These are phyloP conservation scores for Trichoderma asperellum DNA, from an alignment of 2,329 filamentous ascomycete genomes.

Conservation along the genomic window DNA sequence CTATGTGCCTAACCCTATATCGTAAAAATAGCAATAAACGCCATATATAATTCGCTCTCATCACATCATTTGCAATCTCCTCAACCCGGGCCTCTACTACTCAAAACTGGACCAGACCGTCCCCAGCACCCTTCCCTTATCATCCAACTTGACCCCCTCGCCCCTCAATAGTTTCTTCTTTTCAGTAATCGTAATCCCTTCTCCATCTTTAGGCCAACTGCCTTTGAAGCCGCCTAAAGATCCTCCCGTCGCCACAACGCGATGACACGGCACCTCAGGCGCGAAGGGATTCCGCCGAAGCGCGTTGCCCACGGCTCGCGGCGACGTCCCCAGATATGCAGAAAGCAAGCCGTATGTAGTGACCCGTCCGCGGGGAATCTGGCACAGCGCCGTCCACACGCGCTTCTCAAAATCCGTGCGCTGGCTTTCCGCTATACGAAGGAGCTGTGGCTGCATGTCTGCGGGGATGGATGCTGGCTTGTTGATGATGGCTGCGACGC, in stretches of 20 bases:
- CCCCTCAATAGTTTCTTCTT: conserved; percentile 64
- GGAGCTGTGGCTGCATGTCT: conserved; percentile 43
- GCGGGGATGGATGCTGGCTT: background rate
- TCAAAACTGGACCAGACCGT: conserved; percentile 52
- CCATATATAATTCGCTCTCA: background rate
- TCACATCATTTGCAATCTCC: background rate
- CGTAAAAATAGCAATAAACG: background rate
- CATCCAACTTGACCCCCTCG: conserved; percentile 69
- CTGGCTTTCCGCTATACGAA: conserved; percentile 49
- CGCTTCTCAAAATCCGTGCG: conserved; percentile 62
- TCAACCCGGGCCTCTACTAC: background rate
- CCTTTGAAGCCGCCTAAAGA: conserved; percentile 74
- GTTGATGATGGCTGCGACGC: background rate
- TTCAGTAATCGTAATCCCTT: conserved; percentile 65
- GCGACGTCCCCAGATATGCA: conserved; percentile 68
- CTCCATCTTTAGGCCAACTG: conserved; percentile 63
- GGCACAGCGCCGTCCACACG: conserved; percentile 73
- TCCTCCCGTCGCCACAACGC: conserved; percentile 75
- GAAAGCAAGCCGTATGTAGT: conserved; percentile 79
- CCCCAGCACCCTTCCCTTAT: conserved; percentile 61
- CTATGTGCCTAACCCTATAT: background rate
- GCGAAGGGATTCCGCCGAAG: conserved; percentile 81
- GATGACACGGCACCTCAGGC: conserved; percentile 79
- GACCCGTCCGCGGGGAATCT: conserved; percentile 74
- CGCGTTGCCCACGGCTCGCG: conserved; percentile 77